These are phyloP conservation scores for Lodderomyces orthopsilosis DNA, from an alignment of 1,139 yeast genomes.

Conservation along the genomic window DNA sequence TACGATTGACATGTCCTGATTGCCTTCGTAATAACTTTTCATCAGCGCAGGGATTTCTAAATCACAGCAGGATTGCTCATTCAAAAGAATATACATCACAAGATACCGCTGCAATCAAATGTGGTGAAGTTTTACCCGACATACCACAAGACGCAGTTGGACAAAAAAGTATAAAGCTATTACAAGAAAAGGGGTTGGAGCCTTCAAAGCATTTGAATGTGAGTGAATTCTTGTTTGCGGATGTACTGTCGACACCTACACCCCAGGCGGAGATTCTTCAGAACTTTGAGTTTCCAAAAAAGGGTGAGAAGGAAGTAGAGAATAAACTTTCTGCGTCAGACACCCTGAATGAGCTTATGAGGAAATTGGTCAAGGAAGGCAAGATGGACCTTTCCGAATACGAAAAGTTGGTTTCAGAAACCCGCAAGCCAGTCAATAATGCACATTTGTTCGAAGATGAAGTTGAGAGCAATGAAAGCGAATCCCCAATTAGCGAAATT, in stretches of 20 bases:
- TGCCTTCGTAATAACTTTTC: constrained; percentile 71
- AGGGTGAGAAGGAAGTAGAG: neutral
- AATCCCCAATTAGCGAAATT: constrained; percentile 9
- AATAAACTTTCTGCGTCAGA: constrained; percentile 1
- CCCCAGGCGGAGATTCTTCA: constrained; percentile 4
- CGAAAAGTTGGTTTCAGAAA: constrained; percentile 24
- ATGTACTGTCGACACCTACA: neutral
- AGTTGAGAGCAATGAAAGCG: constrained; percentile 17
- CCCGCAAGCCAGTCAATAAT: constrained; percentile 23
- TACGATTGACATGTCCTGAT: constrained; percentile 63
- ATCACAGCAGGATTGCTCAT: constrained; percentile 75
- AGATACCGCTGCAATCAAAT: constrained; percentile 69
- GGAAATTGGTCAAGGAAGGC: constrained; percentile 27
- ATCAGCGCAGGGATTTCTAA: constrained; percentile 76
- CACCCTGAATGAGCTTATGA: constrained; percentile 22
- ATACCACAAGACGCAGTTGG: constrained; percentile 63
- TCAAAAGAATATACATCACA: constrained; percentile 69
- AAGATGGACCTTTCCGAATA: constrained; percentile 24
- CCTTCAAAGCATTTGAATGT: constrained; percentile 40
- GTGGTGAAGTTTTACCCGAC: constrained; percentile 60
- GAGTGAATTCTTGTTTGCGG: constrained; percentile 37
- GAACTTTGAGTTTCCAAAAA: constrained; percentile 2
- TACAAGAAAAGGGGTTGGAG: constrained; percentile 40
- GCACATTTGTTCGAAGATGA: constrained; percentile 32
- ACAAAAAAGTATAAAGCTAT: constrained; percentile 38